Evolutionary conservation across 345 rosid species (phyloP).

Genomic region (Nephelium lappaceum): DNA sequence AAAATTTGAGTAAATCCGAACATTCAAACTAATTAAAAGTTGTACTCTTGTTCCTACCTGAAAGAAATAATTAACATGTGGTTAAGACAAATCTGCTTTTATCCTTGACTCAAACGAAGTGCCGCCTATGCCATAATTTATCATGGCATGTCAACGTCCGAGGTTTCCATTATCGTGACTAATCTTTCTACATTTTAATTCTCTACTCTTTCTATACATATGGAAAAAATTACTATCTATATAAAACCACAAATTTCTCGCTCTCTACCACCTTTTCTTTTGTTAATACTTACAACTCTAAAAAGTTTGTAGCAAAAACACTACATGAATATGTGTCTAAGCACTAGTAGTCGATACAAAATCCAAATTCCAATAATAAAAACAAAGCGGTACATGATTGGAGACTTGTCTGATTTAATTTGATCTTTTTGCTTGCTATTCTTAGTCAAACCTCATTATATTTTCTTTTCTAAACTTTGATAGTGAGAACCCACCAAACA

Average conservation of each 20-base stretch:
- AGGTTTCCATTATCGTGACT: neutral
- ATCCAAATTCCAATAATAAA: conserved; percentile 25
- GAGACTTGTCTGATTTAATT: conserved; percentile 10
- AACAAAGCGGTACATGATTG: conserved; percentile 43
- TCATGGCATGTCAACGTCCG: neutral
- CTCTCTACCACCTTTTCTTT: neutral
- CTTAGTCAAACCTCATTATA: neutral
- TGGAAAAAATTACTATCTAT: too few species aligned
- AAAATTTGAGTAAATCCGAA: too few species aligned
- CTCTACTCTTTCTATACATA: too few species aligned
- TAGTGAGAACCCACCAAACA: conserved; percentile 26
- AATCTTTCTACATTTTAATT: too few species aligned
- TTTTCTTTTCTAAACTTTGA: conserved; percentile 2
- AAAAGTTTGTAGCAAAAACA: neutral
- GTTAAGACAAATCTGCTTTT: too few species aligned
- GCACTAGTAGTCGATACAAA: conserved; percentile 20
- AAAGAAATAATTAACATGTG: too few species aligned
- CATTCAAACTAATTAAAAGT: too few species aligned
- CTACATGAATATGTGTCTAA: conserved; percentile 12
- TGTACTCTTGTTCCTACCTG: too few species aligned
- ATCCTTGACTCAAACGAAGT: too few species aligned
- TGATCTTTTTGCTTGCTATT: neutral
- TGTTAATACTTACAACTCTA: neutral
- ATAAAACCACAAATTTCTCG: neutral
- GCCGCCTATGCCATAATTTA: neutral